Evolutionary conservation across 2,329 filamentous ascomycete genomes (phyloP).

Genomic region (Pestalotiopsis sp.): DNA sequence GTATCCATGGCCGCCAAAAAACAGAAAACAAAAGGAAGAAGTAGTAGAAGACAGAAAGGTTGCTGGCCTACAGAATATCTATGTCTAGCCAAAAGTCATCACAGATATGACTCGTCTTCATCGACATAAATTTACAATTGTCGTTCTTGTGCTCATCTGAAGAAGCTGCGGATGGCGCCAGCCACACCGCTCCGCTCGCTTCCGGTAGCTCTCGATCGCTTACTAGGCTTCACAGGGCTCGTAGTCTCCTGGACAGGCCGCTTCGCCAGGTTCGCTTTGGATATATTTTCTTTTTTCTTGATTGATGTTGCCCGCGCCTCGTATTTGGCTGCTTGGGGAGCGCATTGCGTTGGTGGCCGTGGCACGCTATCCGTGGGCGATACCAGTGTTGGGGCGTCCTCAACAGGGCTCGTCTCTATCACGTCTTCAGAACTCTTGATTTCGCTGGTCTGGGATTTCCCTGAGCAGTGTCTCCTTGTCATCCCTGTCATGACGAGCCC

Average conservation of each 20-base stretch:
- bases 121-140: background rate
- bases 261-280: constrained; percentile 19
- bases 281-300: constrained; percentile 31
- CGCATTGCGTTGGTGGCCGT: background rate
- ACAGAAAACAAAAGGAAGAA: background rate
- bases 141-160: constrained; percentile 37
- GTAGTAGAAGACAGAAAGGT: background rate
- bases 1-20: background rate
- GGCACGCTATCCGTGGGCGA: constrained; percentile 17
- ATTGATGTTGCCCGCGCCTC: constrained; percentile 24
- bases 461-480: constrained; percentile 26
- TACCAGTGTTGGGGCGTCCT: constrained; percentile 21
- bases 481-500: constrained; percentile 22
- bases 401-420: constrained; percentile 19
- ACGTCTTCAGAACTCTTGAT: constrained; percentile 16
- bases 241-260: constrained; percentile 23
- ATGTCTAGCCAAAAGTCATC: constrained; percentile 12
- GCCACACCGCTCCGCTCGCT: constrained; percentile 41
- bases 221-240: constrained; percentile 31
- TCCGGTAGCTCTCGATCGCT: constrained; percentile 39
- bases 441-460: constrained; percentile 22
- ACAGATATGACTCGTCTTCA: background rate
- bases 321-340: constrained; percentile 20
- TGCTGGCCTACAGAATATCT: background rate
- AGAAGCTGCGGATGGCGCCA: constrained; percentile 47